Conservation (phyloP, 2,329 filamentous ascomycete genomes). For the Magnaporthiopsis poae region DNA sequence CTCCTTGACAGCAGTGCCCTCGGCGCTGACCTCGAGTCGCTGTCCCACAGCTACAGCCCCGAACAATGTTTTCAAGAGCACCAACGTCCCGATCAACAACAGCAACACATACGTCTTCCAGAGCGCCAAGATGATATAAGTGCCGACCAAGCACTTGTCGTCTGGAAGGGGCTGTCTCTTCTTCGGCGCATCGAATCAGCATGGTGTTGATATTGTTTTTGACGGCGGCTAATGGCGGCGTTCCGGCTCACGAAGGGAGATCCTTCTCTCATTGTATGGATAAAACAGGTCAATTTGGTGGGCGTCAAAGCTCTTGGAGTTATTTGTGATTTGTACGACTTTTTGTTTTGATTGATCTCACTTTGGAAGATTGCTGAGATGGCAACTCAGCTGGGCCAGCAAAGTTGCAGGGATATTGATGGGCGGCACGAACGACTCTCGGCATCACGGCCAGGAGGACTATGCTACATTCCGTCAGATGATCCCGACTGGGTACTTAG, state of each 20-base stretch:
- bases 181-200: too few relatives aligned
- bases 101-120: background rate
- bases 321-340: background rate
- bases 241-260: too few relatives aligned
- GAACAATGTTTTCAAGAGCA: background rate
- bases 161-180: too few relatives aligned
- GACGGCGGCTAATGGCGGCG: too few relatives aligned
- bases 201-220: too few relatives aligned
- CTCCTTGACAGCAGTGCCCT: background rate
- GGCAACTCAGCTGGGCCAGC: background rate
- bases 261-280: too few relatives aligned
- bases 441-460: background rate
- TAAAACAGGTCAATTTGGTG: background rate
- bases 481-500: background rate
- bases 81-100: background rate
- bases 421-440: background rate
- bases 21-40: background rate
- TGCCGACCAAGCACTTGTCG: background rate
- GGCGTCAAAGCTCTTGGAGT: background rate
- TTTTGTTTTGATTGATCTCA: background rate
- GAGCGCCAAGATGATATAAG: background rate
- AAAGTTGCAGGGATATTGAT: background rate
- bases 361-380: background rate
- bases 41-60: background rate
- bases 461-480: background rate